phyloP scores from a whole-genome alignment of 1,284 basidiomycete species.

The Clitocybe nebularis region DNA sequence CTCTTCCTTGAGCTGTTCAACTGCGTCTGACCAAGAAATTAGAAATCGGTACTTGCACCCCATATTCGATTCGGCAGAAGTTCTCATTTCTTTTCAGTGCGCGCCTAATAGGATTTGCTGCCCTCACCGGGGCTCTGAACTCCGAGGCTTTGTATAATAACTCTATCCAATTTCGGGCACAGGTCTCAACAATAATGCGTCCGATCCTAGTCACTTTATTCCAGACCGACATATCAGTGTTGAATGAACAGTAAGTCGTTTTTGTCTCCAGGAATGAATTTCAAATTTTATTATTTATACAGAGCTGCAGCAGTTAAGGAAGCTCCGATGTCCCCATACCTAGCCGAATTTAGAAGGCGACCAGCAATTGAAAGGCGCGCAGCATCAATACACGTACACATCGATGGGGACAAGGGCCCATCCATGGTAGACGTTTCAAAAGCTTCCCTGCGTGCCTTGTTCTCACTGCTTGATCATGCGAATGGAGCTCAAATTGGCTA shows the following conservation, averaged over 20 bases:
- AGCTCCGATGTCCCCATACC: constrained; percentile 68
- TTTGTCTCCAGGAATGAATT: not conserved
- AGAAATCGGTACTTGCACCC: constrained; percentile 52
- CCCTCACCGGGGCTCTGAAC: constrained; percentile 75
- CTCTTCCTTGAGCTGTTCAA: constrained; percentile 52
- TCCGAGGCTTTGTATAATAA: constrained; percentile 86
- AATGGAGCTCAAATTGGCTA: constrained; percentile 74
- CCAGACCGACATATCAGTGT: constrained; percentile 53
- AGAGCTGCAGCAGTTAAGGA: constrained; percentile 64
- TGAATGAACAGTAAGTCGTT: constrained; percentile 67
- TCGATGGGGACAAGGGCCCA: constrained; percentile 87
- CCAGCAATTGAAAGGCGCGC: constrained; percentile 78
- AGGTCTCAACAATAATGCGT: constrained; percentile 70
- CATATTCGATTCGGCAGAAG: not conserved
- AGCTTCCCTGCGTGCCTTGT: constrained; percentile 70
- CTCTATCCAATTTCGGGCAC: constrained; percentile 68
- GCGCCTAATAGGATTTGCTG: constrained; percentile 82
- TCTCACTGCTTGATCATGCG: constrained; percentile 72
- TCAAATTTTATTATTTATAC: constrained; percentile 2
- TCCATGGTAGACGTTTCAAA: constrained; percentile 70
- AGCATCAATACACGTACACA: constrained; percentile 81
- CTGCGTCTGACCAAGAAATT: constrained; percentile 56
- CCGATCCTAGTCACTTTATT: constrained; percentile 74
- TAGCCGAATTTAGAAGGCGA: constrained; percentile 75
- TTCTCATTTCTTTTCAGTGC: constrained; percentile 45